Conservation (phyloP, 441 rosid species). For the Aleurites moluccanus region DNA sequence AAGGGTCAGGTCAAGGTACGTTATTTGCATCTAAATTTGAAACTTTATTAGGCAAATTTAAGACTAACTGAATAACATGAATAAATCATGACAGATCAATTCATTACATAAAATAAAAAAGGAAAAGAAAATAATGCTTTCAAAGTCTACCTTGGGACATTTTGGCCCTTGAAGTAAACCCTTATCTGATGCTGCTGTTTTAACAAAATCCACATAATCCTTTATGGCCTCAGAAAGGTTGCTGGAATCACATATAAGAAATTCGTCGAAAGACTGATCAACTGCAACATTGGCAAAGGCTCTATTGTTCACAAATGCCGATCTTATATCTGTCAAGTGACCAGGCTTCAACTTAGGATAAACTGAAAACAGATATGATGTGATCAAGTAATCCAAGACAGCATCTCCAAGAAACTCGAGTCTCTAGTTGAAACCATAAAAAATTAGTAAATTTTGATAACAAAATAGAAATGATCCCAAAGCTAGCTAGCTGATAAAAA, state of each 20-base stretch:
- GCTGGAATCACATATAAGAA: constrained; percentile 64
- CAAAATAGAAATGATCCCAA: constrained; percentile 21
- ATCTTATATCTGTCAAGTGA: constrained; percentile 90
- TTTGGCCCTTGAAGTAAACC: constrained; percentile 59
- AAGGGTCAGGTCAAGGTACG: background rate
- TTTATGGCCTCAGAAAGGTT: constrained; percentile 56
- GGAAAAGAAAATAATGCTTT: background rate
- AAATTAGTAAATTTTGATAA: constrained; percentile 24
- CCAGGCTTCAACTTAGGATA: constrained; percentile 94
- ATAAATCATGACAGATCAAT: background rate
- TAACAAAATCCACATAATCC: constrained; percentile 52
- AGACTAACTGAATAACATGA: background rate
- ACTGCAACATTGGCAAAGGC: constrained; percentile 82
- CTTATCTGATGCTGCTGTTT: constrained; percentile 37
- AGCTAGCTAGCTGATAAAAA: constrained; percentile 7
- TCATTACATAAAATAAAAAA: background rate
- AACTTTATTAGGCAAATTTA: background rate
- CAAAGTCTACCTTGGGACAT: constrained; percentile 76
- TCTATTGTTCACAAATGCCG: constrained; percentile 79
- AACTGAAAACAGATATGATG: constrained; percentile 76
- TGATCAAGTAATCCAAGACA: constrained; percentile 89
- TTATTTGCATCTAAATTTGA: background rate
- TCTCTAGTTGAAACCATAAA: constrained; percentile 56
- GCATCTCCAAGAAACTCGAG: constrained; percentile 99
- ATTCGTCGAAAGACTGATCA: constrained; percentile 54